Evolutionary conservation across 306 rosid genomes (phyloP).

Genomic region (Glycine soja): DNA sequence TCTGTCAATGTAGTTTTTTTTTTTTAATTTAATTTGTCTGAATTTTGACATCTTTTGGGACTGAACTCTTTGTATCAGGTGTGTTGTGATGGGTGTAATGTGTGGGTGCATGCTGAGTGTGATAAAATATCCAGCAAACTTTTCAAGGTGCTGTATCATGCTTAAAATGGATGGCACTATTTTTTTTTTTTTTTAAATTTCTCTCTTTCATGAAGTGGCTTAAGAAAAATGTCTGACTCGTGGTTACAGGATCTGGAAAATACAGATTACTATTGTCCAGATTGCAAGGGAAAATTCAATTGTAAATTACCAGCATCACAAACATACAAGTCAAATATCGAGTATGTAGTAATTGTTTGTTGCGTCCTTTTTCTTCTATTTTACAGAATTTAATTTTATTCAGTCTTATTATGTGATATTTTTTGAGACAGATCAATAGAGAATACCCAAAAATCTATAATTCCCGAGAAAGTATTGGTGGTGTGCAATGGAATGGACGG

Average conservation of each 20-base stretch:
- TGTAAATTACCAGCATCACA: conserved; percentile 52
- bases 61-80: conserved; percentile 64
- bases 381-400: conserved; percentile 30
- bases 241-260: conserved; percentile 78
- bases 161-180: conserved; percentile 26
- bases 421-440: conserved; percentile 63
- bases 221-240: conserved; percentile 37
- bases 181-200: not conserved
- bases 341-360: conserved; percentile 54
- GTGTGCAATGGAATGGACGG: conserved; percentile 99
- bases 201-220: not conserved
- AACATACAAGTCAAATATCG: conserved; percentile 54
- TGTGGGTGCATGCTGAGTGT: conserved; percentile 98
- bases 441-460: conserved; percentile 47
- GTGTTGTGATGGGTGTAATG: conserved; percentile 95
- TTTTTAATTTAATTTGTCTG: not conserved
- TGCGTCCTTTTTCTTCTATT: conserved; percentile 40
- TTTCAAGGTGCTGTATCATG: conserved; percentile 66
- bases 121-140: conserved; percentile 68
- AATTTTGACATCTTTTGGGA: conserved; percentile 38
- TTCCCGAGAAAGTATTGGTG: conserved; percentile 71
- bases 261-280: conserved; percentile 87
- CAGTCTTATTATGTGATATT: conserved; percentile 36
- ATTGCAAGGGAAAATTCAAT: conserved; percentile 67
- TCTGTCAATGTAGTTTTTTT: conserved; percentile 35